Base-by-base conservation (phyloP, 2,329 filamentous ascomycete genomes). In the Furcasterigmium sp. region DNA sequence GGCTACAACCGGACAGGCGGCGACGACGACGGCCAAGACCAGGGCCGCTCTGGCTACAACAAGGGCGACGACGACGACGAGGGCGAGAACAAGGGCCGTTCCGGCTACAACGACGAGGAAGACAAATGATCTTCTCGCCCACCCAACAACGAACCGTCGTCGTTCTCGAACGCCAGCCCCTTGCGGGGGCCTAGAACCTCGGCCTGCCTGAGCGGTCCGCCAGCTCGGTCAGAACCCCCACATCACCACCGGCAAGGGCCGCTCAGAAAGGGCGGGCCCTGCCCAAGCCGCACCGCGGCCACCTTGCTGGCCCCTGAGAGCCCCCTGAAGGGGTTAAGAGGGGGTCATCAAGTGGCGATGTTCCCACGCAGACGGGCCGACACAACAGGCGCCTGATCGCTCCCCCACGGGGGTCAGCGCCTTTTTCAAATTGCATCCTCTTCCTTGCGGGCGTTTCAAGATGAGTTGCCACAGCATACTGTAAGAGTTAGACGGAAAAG, bases 81-180 rank as follows among this genome's bases (percentile, higher is more conserved):
- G 28, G 51, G 58, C 47, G 46, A 57, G 51, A 60, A 64, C 59
- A 61, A 66, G 46, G 70, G 70, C 57, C 69, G 69, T 48, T 67
- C 63, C 41, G 69, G 69, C 49, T 72, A 72, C 63, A 73, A 73
- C 65, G 60, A 64, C 46, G 60, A 66, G 21, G 63, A 67, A 25
- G 55, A 62, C 50, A 58, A 62, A 54, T 54, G 58, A 44, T 20
- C 46, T 34, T 47, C 43, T 41, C 36, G 34, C 43, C 23, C 23
- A 26, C 23, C 7, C 23, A 26, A 7, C 23, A 26, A 11, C 23
- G 7, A 26, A 11, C 23, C n/a, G 29, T 13, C 29, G n/a, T 35
- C n/a, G n/a, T 35, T 15, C 15, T 17, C 15, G n/a, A 17, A 5
- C 15, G 32, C 32, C 15, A 5, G n/a, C 4, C 32, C 32, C n/a